phyloP scores from a whole-genome alignment of 2,329 filamentous ascomycete genomes.

The Aspergillus ustus region DNA sequence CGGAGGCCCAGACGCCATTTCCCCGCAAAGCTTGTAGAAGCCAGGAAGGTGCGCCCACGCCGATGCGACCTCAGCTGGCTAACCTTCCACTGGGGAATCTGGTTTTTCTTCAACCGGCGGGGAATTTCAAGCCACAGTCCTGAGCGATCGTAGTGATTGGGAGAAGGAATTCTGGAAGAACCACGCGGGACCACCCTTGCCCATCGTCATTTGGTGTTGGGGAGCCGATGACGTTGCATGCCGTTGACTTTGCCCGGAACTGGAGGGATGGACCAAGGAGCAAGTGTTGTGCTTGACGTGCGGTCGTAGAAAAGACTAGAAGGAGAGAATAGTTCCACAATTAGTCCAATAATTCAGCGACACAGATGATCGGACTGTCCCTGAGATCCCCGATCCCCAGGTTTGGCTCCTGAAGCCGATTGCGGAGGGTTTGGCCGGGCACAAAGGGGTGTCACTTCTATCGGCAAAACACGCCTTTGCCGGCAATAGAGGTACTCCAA shows the following conservation, averaged over 20 bases:
- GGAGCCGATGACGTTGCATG: slow-evolving; percentile 7
- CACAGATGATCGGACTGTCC: background rate
- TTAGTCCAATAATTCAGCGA: slow-evolving; percentile 8
- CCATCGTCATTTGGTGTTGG: background rate
- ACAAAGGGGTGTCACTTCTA: background rate
- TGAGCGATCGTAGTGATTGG: background rate
- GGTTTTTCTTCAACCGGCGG: slow-evolving; percentile 1
- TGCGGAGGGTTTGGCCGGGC: background rate
- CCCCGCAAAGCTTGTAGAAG: slow-evolving; percentile 8
- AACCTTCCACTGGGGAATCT: background rate
- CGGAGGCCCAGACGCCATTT: slow-evolving; percentile 10
- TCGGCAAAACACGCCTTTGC: background rate
- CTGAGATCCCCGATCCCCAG: background rate
- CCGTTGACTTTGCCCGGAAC: background rate
- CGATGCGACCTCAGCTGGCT: slow-evolving; percentile 5
- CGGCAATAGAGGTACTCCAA: background rate
- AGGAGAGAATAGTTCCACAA: background rate
- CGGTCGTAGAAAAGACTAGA: slow-evolving; percentile 5
- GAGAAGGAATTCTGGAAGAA: background rate
- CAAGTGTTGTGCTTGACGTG: background rate
- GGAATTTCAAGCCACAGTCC: background rate
- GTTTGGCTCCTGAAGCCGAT: background rate
- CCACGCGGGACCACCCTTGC: slow-evolving; percentile 7
- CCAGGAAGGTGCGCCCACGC: background rate
- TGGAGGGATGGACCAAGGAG: background rate